phyloP scores from a whole-genome alignment of 345 rosid species.

The Salix arbutifolia region DNA sequence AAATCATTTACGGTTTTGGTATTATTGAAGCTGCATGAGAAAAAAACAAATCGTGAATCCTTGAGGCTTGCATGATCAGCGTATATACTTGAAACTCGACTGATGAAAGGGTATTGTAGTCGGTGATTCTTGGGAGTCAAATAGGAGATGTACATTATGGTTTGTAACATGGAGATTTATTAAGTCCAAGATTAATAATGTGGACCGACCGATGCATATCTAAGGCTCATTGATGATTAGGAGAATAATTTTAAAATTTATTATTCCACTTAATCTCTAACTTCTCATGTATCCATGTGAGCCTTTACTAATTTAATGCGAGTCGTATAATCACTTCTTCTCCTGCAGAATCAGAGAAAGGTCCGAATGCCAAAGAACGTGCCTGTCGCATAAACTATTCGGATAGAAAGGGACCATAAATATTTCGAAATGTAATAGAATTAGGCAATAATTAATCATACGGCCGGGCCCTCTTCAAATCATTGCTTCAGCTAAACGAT shows the following conservation, averaged over 20 bases:
- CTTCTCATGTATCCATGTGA: conserved; percentile 50
- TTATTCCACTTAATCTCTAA: conserved; percentile 9
- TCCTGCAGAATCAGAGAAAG: too few relatives aligned
- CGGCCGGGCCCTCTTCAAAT: neutral
- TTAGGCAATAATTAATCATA: neutral
- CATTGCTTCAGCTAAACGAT: neutral
- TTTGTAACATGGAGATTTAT: neutral
- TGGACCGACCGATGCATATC: conserved; percentile 18
- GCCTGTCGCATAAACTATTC: neutral
- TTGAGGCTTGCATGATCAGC: too few relatives aligned
- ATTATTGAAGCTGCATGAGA: too few relatives aligned
- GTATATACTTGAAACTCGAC: too few relatives aligned
- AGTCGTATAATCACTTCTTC: neutral
- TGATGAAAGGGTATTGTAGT: neutral
- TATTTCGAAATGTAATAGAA: too few relatives aligned
- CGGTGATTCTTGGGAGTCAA: conserved; percentile 21
- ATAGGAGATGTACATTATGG: conserved; percentile 3
- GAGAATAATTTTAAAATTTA: conserved; percentile 1
- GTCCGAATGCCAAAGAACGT: too few relatives aligned
- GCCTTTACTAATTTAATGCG: neutral
- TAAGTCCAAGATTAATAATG: neutral
- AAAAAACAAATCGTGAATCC: too few relatives aligned
- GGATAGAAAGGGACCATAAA: too few relatives aligned
- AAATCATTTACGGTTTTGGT: too few relatives aligned
- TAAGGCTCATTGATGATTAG: neutral